These are phyloP conservation scores for Thalassia testudinum DNA, from an alignment of 116 monocot genomes.

Conservation along the genomic window DNA sequence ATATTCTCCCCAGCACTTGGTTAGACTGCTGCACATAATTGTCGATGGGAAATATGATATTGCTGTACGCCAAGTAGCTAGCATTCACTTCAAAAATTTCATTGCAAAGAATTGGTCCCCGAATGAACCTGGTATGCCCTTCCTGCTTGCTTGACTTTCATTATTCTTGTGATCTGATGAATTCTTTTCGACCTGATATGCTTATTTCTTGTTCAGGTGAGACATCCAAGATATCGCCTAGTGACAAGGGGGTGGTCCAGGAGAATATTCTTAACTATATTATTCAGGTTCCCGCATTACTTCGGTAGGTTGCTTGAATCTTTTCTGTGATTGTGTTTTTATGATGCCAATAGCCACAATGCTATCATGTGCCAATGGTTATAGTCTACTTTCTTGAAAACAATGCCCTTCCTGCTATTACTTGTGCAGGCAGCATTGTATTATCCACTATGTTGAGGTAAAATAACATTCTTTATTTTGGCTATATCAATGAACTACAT, in stretches of 20 bases:
- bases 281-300: conserved; percentile 61
- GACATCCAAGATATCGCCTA: conserved; percentile 35
- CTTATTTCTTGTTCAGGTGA: conserved; percentile 23
- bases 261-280: conserved; percentile 81
- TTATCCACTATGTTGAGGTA: too few relatives aligned
- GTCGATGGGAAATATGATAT: conserved; percentile 59
- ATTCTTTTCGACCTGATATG: not conserved
- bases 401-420: too few relatives aligned
- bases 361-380: too few relatives aligned
- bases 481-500: too few relatives aligned
- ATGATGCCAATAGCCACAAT: too few relatives aligned
- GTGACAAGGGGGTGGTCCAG: conserved; percentile 58
- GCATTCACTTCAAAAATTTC: conserved; percentile 98
- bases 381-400: too few relatives aligned
- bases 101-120: conserved; percentile 90
- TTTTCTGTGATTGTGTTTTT: too few relatives aligned
- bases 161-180: not conserved
- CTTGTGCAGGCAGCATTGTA: too few relatives aligned
- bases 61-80: conserved; percentile 83
- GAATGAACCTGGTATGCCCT: conserved; percentile 40
- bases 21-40: conserved; percentile 83
- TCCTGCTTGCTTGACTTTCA: not conserved
- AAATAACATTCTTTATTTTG: too few relatives aligned
- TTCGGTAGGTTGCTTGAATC: conserved; percentile 37
- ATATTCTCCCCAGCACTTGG: conserved; percentile 72